Conservation (phyloP, 495 filamentous ascomycete species). For the Amniculicola lignicola region DNA sequence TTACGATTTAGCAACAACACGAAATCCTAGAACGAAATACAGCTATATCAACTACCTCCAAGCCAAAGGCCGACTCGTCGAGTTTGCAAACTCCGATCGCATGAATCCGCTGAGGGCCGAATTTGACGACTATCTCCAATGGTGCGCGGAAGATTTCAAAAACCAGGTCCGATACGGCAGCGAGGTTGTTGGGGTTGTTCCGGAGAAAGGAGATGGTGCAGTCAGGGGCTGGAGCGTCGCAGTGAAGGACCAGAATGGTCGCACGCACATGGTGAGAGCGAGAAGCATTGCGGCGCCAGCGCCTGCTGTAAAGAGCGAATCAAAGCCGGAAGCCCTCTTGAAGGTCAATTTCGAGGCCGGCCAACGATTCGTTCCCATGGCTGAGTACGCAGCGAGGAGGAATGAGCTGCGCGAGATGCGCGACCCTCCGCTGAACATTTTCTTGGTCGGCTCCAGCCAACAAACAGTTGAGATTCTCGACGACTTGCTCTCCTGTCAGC, state of each 20-base stretch:
- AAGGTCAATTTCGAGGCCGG: slow-evolving; percentile 17
- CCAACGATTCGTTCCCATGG: slow-evolving; percentile 20
- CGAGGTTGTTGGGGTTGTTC: slow-evolving; percentile 15
- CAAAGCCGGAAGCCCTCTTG: not conserved
- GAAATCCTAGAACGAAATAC: slow-evolving; percentile 25
- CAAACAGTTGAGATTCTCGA: slow-evolving; percentile 21
- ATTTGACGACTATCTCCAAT: slow-evolving; percentile 25
- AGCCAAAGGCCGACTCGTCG: slow-evolving; percentile 17
- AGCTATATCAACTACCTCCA: slow-evolving; percentile 28
- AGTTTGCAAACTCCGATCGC: slow-evolving; percentile 25
- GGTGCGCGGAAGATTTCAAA: slow-evolving; percentile 27
- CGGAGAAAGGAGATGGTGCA: not conserved
- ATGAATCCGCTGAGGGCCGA: slow-evolving; percentile 17
- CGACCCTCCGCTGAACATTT: slow-evolving; percentile 4
- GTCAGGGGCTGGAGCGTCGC: slow-evolving; percentile 19
- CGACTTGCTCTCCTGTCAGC: slow-evolving; percentile 13
- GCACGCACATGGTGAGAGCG: slow-evolving; percentile 9
- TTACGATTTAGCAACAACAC: slow-evolving; percentile 24
- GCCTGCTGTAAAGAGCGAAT: not conserved
- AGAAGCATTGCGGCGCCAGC: slow-evolving; percentile 17
- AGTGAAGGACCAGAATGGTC: slow-evolving; percentile 6
- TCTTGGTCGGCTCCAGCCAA: slow-evolving; percentile 13
- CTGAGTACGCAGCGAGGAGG: slow-evolving; percentile 14
- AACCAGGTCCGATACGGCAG: slow-evolving; percentile 15
- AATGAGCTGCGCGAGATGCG: slow-evolving; percentile 3